Base-by-base conservation (phyloP, 192 early-diverging fungal species). In the Thamnidium elegans region DNA sequence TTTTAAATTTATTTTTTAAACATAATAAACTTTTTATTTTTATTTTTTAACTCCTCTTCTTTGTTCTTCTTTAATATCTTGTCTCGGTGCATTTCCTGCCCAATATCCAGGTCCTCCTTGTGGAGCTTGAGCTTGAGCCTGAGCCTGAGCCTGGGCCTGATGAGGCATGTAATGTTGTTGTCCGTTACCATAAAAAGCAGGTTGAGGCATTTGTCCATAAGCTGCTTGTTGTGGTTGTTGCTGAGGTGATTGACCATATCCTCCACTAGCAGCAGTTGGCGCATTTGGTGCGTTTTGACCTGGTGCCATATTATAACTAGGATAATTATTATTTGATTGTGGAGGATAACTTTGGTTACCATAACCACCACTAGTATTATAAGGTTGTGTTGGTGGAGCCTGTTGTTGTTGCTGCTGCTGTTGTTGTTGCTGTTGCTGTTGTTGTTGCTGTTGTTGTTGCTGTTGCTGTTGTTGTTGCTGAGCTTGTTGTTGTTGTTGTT, bases 81-180 rank as follows among this genome's bases (percentile, higher is more conserved):
- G 58, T 59, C 58, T 59, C 58, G 58, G 39, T 59, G 36, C 34
- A 19, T 42, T 42, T 15, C 32, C 32, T 21, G 56, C 19, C 56
- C 56, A 58, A 15, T 44, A 58, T 9, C 56, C 56, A 58, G 56
- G 56, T 19, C 36, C 32, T 58, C 36, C 36, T 39, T 6, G 36
- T 39, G 1, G 36, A 9, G 7, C 36, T 39, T 6, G 36, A 9
- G 7, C 36, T 4, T 39, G 36, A 3, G 36, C 36, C 4, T 39
- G 36, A 26, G 26, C 26, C 4, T 39, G 36, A 39, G 36, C 7
- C 9, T 53, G 62, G 10, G 53, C 50, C 2, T 64, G 58, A 9
- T 61, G 62, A 54, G 62, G 51, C 62, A 64, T 45, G 20, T 64
- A 64, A 30, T 64, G 62, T 39, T 31, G 21, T 17, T 64, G 62